These are phyloP conservation scores for Hypoxylon sp. DNA, from an alignment of 2,329 filamentous ascomycete species.

Conservation along the genomic window DNA sequence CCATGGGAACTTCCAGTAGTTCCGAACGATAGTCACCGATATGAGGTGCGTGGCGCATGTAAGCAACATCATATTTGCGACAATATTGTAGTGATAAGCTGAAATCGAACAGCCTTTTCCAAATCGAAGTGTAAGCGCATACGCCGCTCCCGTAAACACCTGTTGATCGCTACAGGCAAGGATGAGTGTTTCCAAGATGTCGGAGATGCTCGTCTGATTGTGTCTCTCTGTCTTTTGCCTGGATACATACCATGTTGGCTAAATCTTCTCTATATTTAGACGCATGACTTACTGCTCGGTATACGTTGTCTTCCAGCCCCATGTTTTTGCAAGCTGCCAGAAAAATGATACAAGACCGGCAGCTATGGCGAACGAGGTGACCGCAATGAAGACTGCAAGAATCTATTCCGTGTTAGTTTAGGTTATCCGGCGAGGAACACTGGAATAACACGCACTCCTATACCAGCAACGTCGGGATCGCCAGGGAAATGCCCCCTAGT, in stretches of 20 bases:
- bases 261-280: neutral
- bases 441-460: constrained; percentile 42
- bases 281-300: constrained; percentile 32
- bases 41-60: constrained; percentile 58
- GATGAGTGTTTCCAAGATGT: constrained; percentile 54
- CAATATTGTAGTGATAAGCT: constrained; percentile 58
- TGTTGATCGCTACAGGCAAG: constrained; percentile 57
- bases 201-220: constrained; percentile 45
- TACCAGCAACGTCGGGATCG: constrained; percentile 49
- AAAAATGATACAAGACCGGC: constrained; percentile 35
- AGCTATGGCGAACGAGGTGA: constrained; percentile 46
- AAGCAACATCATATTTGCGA: constrained; percentile 56
- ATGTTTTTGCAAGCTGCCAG: constrained; percentile 37
- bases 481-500: constrained; percentile 42
- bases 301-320: constrained; percentile 21
- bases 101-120: constrained; percentile 54
- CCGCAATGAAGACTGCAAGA: constrained; percentile 47
- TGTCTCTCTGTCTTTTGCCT: constrained; percentile 25
- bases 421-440: neutral
- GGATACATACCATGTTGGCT: neutral
- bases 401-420: constrained; percentile 40
- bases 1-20: constrained; percentile 55
- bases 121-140: constrained; percentile 56
- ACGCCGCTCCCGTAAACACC: constrained; percentile 58
- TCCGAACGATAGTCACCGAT: constrained; percentile 54